These are phyloP conservation scores for Pestalotiopsis sp. DNA, from an alignment of 2,329 filamentous ascomycete genomes.

Conservation along the genomic window DNA sequence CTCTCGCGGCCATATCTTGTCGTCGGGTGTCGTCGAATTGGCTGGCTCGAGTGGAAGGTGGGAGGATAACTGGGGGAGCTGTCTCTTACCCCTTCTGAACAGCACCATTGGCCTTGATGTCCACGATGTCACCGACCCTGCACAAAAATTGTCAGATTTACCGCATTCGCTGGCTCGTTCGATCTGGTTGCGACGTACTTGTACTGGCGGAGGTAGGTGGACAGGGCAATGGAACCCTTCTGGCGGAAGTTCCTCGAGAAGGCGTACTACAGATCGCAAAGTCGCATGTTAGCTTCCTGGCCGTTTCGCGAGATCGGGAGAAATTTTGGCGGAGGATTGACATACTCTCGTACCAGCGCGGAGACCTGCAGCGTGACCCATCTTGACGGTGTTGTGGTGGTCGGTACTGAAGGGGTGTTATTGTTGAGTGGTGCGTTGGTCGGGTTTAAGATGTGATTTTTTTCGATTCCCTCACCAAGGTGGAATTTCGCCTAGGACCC, in stretches of 20 bases:
- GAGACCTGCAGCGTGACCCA: constrained; percentile 88
- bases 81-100: constrained; percentile 90
- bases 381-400: constrained; percentile 61
- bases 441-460: constrained; percentile 12
- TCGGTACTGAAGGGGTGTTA: constrained; percentile 25
- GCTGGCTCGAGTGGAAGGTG: background rate
- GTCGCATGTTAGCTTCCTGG: constrained; percentile 15
- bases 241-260: constrained; percentile 95
- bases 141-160: constrained; percentile 45
- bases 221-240: constrained; percentile 91
- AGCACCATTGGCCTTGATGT: constrained; percentile 98
- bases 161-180: background rate
- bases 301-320: background rate
- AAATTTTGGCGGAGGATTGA: constrained; percentile 30
- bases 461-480: constrained; percentile 13
- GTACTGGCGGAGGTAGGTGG: constrained; percentile 94
- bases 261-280: constrained; percentile 64
- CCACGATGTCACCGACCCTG: constrained; percentile 97
- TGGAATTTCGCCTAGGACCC: constrained; percentile 16
- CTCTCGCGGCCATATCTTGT: background rate
- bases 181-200: constrained; percentile 57
- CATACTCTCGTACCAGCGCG: constrained; percentile 82
- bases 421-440: constrained; percentile 21
- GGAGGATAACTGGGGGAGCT: constrained; percentile 15
- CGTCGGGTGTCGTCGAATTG: background rate